phyloP scores from a whole-genome alignment of 2,329 filamentous ascomycete species.

The Raffaelea deltoideospora region DNA sequence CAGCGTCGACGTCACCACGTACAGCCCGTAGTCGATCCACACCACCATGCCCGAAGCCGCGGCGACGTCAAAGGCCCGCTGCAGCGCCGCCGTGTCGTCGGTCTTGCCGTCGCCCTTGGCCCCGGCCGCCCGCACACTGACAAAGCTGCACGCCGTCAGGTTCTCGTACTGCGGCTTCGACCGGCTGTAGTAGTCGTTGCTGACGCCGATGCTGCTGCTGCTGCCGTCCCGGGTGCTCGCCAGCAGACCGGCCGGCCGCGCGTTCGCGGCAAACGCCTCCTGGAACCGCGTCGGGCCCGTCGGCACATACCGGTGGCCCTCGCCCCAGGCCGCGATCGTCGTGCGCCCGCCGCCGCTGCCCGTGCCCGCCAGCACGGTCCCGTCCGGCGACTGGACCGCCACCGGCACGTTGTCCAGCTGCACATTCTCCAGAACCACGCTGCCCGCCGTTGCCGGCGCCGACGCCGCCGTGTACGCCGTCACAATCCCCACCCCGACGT shows the following conservation, averaged over 20 bases:
- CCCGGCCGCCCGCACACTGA: not conserved
- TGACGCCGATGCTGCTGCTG: conserved; percentile 18
- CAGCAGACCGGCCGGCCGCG: conserved; percentile 37
- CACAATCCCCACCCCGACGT: conserved; percentile 48
- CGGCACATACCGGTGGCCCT: conserved; percentile 48
- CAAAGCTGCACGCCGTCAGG: conserved; percentile 38
- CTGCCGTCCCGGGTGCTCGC: conserved; percentile 9
- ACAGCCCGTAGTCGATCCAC: conserved; percentile 41
- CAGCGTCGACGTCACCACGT: conserved; percentile 33
- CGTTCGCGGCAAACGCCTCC: conserved; percentile 27
- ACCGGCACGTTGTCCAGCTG: conserved; percentile 20
- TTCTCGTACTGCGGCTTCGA: conserved; percentile 60
- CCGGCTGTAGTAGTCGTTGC: conserved; percentile 48
- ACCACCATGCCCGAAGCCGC: conserved; percentile 31
- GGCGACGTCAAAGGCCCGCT: conserved; percentile 32
- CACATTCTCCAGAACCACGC: conserved; percentile 41
- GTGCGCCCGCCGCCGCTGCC: conserved; percentile 23
- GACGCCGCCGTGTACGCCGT: conserved; percentile 36
- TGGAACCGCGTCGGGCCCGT: conserved; percentile 27
- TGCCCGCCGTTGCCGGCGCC: conserved; percentile 30
- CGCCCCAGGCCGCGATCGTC: conserved; percentile 46
- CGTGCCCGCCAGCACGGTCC: conserved; percentile 40
- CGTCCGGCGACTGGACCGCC: conserved; percentile 22
- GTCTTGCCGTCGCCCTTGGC: conserved; percentile 1
- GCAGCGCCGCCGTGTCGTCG: conserved; percentile 1